phyloP scores from a whole-genome alignment of 2,329 filamentous ascomycete genomes.

The Fusarium sp. region DNA sequence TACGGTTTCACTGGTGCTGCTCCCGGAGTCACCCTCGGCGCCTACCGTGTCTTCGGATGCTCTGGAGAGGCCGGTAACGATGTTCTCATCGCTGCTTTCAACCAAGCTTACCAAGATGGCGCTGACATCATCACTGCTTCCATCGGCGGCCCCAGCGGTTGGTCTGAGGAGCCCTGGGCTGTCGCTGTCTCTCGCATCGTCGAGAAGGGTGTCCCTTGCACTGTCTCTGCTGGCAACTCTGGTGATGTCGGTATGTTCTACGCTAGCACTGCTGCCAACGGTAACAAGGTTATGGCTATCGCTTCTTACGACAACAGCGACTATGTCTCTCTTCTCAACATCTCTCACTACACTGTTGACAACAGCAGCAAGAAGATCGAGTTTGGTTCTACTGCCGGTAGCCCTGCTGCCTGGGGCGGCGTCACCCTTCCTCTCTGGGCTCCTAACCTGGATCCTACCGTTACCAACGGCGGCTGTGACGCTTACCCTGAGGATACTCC shows the following conservation, averaged over 20 bases:
- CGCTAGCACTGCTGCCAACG: slow-evolving; percentile 59
- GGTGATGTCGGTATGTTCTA: slow-evolving; percentile 59
- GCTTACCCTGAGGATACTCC: slow-evolving; percentile 62
- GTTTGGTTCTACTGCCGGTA: slow-evolving; percentile 55
- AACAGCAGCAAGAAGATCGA: slow-evolving; percentile 39
- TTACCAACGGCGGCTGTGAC: slow-evolving; percentile 60
- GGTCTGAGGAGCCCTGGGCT: slow-evolving; percentile 61
- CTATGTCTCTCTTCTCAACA: slow-evolving; percentile 54
- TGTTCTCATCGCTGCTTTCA: slow-evolving; percentile 66
- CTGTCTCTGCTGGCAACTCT: slow-evolving; percentile 62
- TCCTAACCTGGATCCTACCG: slow-evolving; percentile 57
- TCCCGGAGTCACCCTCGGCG: slow-evolving; percentile 63
- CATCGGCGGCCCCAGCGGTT: slow-evolving; percentile 60
- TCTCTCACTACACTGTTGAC: slow-evolving; percentile 54
- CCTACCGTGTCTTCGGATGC: slow-evolving; percentile 68
- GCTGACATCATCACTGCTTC: slow-evolving; percentile 66
- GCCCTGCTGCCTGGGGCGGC: slow-evolving; percentile 53
- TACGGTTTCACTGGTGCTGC: slow-evolving; percentile 68
- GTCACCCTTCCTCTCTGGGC: slow-evolving; percentile 61
- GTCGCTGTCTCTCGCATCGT: slow-evolving; percentile 62
- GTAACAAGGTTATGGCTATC: slow-evolving; percentile 57
- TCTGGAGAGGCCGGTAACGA: slow-evolving; percentile 59
- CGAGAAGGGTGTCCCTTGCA: slow-evolving; percentile 61
- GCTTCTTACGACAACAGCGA: slow-evolving; percentile 60
- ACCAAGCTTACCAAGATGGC: slow-evolving; percentile 67